Evolutionary conservation across 2,329 filamentous ascomycete species (phyloP).

Genomic region (Thielaviopsis populi): DNA sequence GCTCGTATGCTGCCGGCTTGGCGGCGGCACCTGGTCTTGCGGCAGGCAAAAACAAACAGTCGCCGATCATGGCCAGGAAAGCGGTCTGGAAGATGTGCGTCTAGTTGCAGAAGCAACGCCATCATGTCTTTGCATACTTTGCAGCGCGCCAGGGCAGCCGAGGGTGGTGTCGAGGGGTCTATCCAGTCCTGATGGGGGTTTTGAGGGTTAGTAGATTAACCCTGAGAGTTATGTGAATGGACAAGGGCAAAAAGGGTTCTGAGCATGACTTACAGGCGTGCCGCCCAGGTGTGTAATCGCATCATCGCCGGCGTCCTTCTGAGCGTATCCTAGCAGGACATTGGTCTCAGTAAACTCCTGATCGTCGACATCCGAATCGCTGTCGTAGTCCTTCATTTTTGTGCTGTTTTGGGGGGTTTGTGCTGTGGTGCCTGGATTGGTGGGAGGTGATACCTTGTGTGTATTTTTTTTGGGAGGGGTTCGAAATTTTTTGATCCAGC

Average conservation of each 20-base stretch:
- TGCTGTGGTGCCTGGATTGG: not conserved
- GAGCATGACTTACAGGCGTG: conserved; percentile 49
- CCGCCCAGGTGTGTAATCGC: conserved; percentile 79
- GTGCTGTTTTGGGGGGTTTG: not conserved
- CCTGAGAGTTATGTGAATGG: not conserved
- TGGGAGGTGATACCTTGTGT: conserved; percentile 8
- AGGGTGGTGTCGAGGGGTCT: conserved; percentile 52
- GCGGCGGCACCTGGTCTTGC: conserved; percentile 60
- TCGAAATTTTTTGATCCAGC: conserved; percentile 27
- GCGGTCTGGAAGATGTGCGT: conserved; percentile 73
- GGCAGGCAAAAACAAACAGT: conserved; percentile 75
- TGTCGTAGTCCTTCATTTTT: conserved; percentile 65
- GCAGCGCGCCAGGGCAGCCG: conserved; percentile 66
- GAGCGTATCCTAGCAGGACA: conserved; percentile 80
- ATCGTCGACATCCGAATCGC: conserved; percentile 60
- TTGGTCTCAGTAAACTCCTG: conserved; percentile 64
- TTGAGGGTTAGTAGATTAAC: conserved; percentile 9
- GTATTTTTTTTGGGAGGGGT: conserved; percentile 25
- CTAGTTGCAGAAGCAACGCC: conserved; percentile 74
- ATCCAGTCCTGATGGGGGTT: conserved; percentile 61
- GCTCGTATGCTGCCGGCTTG: conserved; percentile 70
- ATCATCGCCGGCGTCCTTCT: conserved; percentile 64
- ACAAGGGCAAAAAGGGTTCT: too few species aligned
- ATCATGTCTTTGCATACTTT: conserved; percentile 74
- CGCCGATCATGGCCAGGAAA: conserved; percentile 80